phyloP scores from a whole-genome alignment of 1,139 yeast genomes.

The Zygosaccharomyces pseudobailii region DNA sequence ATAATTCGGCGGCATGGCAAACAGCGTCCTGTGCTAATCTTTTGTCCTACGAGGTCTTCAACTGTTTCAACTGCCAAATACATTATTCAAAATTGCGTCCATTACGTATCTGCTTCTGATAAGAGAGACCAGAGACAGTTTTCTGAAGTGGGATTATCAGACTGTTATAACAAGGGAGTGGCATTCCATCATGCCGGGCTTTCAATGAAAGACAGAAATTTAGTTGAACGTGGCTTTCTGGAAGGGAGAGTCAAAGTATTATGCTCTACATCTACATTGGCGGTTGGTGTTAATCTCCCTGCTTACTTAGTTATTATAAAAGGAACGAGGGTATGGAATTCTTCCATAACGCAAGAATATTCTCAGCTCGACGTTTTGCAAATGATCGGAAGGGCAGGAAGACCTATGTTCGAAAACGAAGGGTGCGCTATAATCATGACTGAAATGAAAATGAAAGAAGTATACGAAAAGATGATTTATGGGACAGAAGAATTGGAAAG shows the following conservation, averaged over 20 bases:
- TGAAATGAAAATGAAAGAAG: conserved; percentile 33
- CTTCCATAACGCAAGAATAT: conserved; percentile 37
- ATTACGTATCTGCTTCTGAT: neutral
- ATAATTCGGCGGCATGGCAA: conserved; percentile 38
- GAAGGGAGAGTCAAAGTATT: conserved; percentile 41
- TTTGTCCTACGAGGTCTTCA: conserved; percentile 51
- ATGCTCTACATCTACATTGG: conserved; percentile 56
- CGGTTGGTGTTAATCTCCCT: conserved; percentile 96
- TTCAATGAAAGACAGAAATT: conserved; percentile 40
- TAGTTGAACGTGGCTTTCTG: conserved; percentile 44
- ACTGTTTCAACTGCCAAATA: conserved; percentile 45
- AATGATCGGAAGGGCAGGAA: conserved; percentile 55
- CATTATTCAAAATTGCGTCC: conserved; percentile 25
- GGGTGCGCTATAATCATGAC: conserved; percentile 57
- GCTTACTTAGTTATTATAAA: conserved; percentile 91
- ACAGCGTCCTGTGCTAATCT: conserved; percentile 44
- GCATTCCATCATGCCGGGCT: conserved; percentile 61
- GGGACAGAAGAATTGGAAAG: conserved; percentile 49
- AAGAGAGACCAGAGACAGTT: neutral
- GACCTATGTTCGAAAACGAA: conserved; percentile 50
- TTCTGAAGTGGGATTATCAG: conserved; percentile 13
- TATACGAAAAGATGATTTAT: conserved; percentile 41
- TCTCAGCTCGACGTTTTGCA: conserved; percentile 46
- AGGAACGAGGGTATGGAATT: conserved; percentile 58
- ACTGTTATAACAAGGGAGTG: conserved; percentile 37